phyloP scores from a whole-genome alignment of 805 yeast species.

The Saturnispora bothae region DNA sequence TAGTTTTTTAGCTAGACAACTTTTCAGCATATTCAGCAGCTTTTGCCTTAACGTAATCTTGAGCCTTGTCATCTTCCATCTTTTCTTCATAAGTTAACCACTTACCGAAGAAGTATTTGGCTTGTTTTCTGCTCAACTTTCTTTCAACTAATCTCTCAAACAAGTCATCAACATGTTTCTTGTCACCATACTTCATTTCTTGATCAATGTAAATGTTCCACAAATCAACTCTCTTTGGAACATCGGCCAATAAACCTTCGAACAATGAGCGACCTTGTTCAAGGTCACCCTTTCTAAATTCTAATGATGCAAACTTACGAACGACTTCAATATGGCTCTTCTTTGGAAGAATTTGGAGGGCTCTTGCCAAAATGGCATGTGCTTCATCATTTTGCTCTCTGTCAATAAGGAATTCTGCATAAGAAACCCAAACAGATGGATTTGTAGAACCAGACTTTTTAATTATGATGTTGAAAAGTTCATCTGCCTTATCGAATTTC shows the following conservation, averaged over 20 bases:
- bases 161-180: constrained; percentile 59
- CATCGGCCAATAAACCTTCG: constrained; percentile 84
- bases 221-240: constrained; percentile 82
- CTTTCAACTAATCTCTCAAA: constrained; percentile 68
- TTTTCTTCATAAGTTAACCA: constrained; percentile 79
- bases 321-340: constrained; percentile 71
- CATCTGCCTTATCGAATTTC: constrained; percentile 59
- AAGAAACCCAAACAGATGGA: constrained; percentile 69
- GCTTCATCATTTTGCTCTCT: constrained; percentile 48
- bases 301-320: constrained; percentile 80
- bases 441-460: constrained; percentile 71
- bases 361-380: constrained; percentile 62
- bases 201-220: constrained; percentile 96
- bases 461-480: constrained; percentile 51
- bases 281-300: constrained; percentile 75
- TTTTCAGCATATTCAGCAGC: constrained; percentile 58
- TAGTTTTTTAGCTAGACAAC: constrained; percentile 13
- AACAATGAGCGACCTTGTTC: constrained; percentile 93
- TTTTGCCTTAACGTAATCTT: constrained; percentile 80
- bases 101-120: constrained; percentile 87
- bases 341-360: constrained; percentile 62
- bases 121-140: constrained; percentile 77
- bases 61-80: constrained; percentile 53
- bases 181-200: constrained; percentile 65
- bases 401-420: constrained; percentile 65